phyloP scores from a whole-genome alignment of 2,329 filamentous ascomycete species.

The Pseudomassariella vexata region DNA sequence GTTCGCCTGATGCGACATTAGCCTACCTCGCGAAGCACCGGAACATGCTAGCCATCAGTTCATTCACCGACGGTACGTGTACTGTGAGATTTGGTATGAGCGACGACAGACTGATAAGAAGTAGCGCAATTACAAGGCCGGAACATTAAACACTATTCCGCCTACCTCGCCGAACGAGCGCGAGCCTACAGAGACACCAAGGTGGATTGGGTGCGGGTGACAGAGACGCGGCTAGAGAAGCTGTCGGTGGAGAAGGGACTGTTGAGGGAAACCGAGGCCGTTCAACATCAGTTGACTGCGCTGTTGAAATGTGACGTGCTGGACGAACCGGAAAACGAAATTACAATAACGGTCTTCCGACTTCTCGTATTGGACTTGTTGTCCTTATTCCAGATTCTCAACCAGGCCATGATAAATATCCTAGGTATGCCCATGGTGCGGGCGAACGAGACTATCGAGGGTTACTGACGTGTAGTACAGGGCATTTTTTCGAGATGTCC shows the following conservation, averaged over 20 bases:
- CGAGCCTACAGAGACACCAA: slow-evolving; percentile 78
- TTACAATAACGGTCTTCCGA: slow-evolving; percentile 88
- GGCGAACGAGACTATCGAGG: slow-evolving; percentile 21
- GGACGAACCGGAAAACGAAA: slow-evolving; percentile 91
- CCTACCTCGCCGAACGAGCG: slow-evolving; percentile 79
- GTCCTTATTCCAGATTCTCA: slow-evolving; percentile 88
- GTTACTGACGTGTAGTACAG: slow-evolving; percentile 42
- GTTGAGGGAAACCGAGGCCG: slow-evolving; percentile 81
- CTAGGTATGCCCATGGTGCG: no score
- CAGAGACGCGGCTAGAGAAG: slow-evolving; percentile 77
- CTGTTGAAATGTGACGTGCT: slow-evolving; percentile 88
- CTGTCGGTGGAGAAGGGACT: slow-evolving; percentile 88
- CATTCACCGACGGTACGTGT: slow-evolving; percentile 80
- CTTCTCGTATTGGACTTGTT: slow-evolving; percentile 86
- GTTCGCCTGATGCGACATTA: slow-evolving; percentile 81
- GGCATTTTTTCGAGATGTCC: slow-evolving; percentile 98
- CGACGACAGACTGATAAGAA: background rate
- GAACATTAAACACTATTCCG: slow-evolving; percentile 88
- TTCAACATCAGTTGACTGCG: slow-evolving; percentile 82
- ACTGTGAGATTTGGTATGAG: background rate
- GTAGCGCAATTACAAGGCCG: slow-evolving; percentile 88
- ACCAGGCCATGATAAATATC: slow-evolving; percentile 95
- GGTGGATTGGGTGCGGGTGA: slow-evolving; percentile 81
- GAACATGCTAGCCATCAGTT: slow-evolving; percentile 78
- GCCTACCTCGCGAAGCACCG: slow-evolving; percentile 78